These are phyloP conservation scores for Alternaria viburni DNA, from an alignment of 2,329 filamentous ascomycete genomes.

Conservation along the genomic window DNA sequence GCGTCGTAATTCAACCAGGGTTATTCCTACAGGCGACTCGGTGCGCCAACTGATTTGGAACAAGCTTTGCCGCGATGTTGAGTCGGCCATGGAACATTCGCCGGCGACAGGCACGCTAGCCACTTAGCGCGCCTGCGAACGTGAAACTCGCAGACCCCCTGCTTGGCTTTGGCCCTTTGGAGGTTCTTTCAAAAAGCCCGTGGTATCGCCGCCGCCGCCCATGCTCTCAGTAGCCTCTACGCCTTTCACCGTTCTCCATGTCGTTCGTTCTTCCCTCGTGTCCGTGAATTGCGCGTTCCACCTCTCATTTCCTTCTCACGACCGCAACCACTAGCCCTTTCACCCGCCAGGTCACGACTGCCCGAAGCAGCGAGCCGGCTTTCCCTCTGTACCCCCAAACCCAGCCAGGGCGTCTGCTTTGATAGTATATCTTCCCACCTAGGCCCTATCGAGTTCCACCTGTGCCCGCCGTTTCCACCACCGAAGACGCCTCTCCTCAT, in stretches of 20 bases:
- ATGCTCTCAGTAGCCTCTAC: neutral
- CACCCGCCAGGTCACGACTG: constrained; percentile 5
- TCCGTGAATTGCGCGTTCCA: constrained; percentile 1
- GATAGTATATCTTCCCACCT: constrained; percentile 8
- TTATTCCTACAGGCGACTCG: neutral
- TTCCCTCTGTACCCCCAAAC: constrained; percentile 1
- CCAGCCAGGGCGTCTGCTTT: constrained; percentile 13
- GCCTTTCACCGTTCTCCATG: neutral
- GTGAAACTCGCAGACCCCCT: constrained; percentile 16
- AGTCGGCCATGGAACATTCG: constrained; percentile 2
- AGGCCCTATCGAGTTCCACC: constrained; percentile 3
- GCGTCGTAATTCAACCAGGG: constrained; percentile 1
- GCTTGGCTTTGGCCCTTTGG: constrained; percentile 1
- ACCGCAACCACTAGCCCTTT: neutral
- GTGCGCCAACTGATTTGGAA: constrained; percentile 2
- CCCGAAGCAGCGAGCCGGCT: constrained; percentile 2
- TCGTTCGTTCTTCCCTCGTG: neutral
- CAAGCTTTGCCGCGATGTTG: constrained; percentile 6
- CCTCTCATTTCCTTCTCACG: constrained; percentile 1
- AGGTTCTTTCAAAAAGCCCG: constrained; percentile 6
- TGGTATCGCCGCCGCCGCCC: neutral
- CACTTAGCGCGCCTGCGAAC: neutral
- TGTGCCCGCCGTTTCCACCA: neutral
- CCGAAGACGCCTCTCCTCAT: neutral
- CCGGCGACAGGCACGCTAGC: constrained; percentile 6